phyloP scores from a whole-genome alignment of 352 stramenopile genomes.

The Phytophthora meadii region DNA sequence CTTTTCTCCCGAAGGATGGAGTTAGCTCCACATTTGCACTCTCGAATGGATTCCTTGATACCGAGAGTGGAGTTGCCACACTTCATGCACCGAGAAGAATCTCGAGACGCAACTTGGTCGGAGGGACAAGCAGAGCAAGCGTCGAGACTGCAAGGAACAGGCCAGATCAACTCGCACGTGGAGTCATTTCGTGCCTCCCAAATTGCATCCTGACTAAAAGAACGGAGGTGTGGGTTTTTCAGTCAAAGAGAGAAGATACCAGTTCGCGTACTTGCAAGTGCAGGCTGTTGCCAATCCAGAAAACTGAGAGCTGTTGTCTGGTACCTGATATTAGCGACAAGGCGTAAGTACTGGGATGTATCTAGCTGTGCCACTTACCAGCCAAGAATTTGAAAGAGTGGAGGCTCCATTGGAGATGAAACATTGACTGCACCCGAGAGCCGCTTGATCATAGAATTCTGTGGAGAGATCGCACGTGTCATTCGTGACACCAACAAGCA shows the following conservation, averaged over 20 bases:
- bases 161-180: slow-evolving; percentile 66
- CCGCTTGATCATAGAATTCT: slow-evolving; percentile 66
- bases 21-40: slow-evolving; percentile 59
- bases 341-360: background rate
- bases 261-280: slow-evolving; percentile 48
- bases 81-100: slow-evolving; percentile 54
- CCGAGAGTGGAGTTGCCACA: slow-evolving; percentile 74
- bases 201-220: slow-evolving; percentile 29
- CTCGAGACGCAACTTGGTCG: slow-evolving; percentile 47
- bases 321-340: slow-evolving; percentile 31
- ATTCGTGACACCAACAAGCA: slow-evolving; percentile 12
- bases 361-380: slow-evolving; percentile 35
- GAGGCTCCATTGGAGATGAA: slow-evolving; percentile 39
- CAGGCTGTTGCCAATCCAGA: slow-evolving; percentile 44
- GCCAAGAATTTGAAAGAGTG: slow-evolving; percentile 36
- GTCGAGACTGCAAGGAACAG: slow-evolving; percentile 58
- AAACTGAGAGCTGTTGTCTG: slow-evolving; percentile 33
- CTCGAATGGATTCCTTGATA: slow-evolving; percentile 28
- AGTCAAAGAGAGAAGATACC: background rate
- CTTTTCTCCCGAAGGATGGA: slow-evolving; percentile 64
- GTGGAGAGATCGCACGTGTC: slow-evolving; percentile 39
- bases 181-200: slow-evolving; percentile 34
- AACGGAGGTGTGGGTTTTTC: slow-evolving; percentile 5
- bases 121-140: slow-evolving; percentile 49
- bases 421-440: slow-evolving; percentile 67